Evolutionary conservation across 345 rosid genomes (phyloP).

Genomic region (Aquilaria yunnanensis): DNA sequence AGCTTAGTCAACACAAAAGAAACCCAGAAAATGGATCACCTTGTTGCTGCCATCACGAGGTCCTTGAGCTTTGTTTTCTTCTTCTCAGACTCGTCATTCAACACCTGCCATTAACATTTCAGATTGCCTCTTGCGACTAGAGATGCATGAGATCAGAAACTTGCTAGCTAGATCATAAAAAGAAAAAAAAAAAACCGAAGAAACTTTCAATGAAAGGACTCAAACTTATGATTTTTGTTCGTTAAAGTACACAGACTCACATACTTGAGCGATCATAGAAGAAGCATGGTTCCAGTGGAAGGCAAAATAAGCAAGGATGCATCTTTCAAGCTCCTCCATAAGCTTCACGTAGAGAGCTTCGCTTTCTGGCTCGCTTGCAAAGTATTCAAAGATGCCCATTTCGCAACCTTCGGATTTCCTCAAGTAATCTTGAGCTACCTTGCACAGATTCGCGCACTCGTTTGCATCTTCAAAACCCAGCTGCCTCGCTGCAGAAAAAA

Average conservation of each 20-base stretch:
- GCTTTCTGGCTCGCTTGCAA: constrained; percentile 41
- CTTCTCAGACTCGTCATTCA: constrained; percentile 47
- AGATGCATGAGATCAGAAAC: too few relatives aligned
- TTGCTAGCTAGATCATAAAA: too few relatives aligned
- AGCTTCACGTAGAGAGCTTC: constrained; percentile 56
- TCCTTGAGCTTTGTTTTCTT: constrained; percentile 53
- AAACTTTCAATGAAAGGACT: not conserved
- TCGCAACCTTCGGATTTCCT: constrained; percentile 51
- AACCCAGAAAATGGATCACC: constrained; percentile 29
- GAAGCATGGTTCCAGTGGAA: constrained; percentile 86
- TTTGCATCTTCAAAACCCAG: constrained; percentile 64
- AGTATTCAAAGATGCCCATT: constrained; percentile 44
- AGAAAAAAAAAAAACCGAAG: too few relatives aligned
- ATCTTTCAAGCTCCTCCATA: constrained; percentile 70
- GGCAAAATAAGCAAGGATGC: constrained; percentile 75
- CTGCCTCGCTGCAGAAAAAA: constrained; percentile 58
- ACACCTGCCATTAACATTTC: constrained; percentile 30
- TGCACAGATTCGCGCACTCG: constrained; percentile 64
- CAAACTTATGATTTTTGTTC: not conserved
- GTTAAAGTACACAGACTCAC: not conserved
- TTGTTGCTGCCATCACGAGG: constrained; percentile 82
- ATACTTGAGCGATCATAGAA: constrained; percentile 51
- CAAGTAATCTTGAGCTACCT: constrained; percentile 56
- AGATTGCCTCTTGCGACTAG: not conserved
- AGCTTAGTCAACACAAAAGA: too few relatives aligned